Base-by-base conservation (phyloP, 1,284 basidiomycete species). In the Mycena sp. region DNA sequence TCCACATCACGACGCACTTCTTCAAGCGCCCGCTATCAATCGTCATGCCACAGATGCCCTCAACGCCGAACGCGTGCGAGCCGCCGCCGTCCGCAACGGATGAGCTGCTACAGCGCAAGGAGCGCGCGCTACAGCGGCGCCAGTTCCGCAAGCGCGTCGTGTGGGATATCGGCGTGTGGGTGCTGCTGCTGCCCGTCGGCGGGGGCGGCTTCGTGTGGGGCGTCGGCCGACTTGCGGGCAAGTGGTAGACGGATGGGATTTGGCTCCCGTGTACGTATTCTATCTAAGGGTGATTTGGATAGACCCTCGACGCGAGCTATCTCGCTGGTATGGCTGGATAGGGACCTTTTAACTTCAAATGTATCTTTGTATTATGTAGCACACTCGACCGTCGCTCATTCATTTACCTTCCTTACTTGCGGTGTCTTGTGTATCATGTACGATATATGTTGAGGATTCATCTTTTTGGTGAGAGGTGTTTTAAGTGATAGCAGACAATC, bases 161-260 rank as follows among this genome's bases (percentile, higher is more conserved):
- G 1, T 93, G 90, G 88, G 91, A 94, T 74, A 71, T 91, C 9
- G 85, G 85, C 5, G 86, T 90, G 17, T 93, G 91, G 88, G 70
- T 85, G 17, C 68, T 88, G 19, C 74, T 91, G 19, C 65, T 87
- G 10, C 87, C 87, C 0, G 73, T 85, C 2, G 83, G 85, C 38
- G 77, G 74, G 4, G 83, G 80, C 17, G 86, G 86, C 9, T 74
- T 83, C 10, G 81, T 83, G 17, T 90, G 87, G 80, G 82, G 80
- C 5, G 77, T 75, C 16, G 88, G 87, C 2, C 81, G 80, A 37
- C 65, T 85, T 63, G 69, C 69, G 26, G 77, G 73, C 48, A 74
- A 68, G 69, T 85, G 82, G 81, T 83, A 77, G 53, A 46, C 17
- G n/a, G n/a, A n/a, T n/a, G n/a, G n/a, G n/a, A n/a, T n/a, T n/a